Conservation (phyloP, 2,329 filamentous ascomycete species). For the Tolypocladium album region DNA sequence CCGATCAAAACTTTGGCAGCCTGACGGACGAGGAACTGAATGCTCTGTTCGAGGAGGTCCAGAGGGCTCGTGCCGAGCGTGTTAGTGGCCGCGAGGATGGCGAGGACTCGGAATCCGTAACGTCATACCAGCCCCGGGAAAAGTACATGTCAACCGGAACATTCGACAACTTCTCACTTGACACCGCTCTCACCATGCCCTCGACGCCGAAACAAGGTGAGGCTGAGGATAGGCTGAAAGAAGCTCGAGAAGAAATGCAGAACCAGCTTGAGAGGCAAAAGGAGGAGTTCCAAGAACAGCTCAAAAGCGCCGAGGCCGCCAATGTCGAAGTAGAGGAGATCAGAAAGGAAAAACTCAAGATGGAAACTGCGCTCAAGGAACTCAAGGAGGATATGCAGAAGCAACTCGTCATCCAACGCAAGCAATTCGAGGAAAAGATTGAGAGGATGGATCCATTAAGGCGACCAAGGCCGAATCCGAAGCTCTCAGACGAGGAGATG, state of each 20-base stretch:
- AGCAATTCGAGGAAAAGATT: conserved; percentile 74
- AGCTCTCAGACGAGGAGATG: conserved; percentile 62
- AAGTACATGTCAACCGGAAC: conserved; percentile 95
- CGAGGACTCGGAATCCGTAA: conserved; percentile 82
- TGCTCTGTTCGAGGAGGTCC: conserved; percentile 85
- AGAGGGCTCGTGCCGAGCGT: conserved; percentile 68
- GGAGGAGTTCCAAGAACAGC: conserved; percentile 68
- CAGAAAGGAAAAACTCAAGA: conserved; percentile 68
- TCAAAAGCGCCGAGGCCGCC: conserved; percentile 64
- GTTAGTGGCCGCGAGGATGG: conserved; percentile 67
- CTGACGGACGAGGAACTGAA: conserved; percentile 92
- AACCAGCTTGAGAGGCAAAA: conserved; percentile 73
- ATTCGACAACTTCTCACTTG: conserved; percentile 89
- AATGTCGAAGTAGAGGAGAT: conserved; percentile 76
- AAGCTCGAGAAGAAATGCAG: conserved; percentile 75
- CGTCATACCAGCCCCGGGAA: conserved; percentile 79
- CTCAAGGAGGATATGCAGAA: conserved; percentile 84
- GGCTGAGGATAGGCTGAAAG: conserved; percentile 62
- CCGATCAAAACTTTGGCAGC: conserved; percentile 82
- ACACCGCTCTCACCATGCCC: conserved; percentile 88
- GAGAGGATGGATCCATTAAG: conserved; percentile 62
- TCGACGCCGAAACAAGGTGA: conserved; percentile 77
- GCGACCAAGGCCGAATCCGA: conserved; percentile 47
- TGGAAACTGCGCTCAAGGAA: conserved; percentile 70
- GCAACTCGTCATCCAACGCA: conserved; percentile 73